Evolutionary conservation across 106 monocot species (phyloP), one percentile per base, ranked within the genome.

Genomic region (Amphibolis antarctica): DNA sequence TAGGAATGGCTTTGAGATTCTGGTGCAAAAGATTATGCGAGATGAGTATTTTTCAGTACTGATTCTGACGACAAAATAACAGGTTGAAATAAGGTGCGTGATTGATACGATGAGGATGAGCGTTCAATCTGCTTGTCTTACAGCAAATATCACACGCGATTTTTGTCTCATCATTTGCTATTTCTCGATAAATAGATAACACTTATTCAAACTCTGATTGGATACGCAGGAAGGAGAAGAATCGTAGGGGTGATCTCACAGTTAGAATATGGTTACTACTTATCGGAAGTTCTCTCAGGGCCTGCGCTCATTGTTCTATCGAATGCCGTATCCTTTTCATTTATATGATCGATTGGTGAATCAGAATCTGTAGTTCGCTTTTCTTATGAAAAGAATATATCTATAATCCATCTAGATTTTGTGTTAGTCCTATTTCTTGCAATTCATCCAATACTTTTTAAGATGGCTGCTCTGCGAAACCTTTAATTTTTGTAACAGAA

Each of bases 161-260:
- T 46, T 10, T 49, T 18, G 46, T 7, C 31, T 15, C 64, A 20
- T 9, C 19, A 26, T 63, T 64, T n/a, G n/a, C n/a, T 14, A 65
- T 11, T 9, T 53, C 28, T 24, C 55, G 36, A 14, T 20, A 36
- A 83, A 46, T 54, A 96, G 94, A 86, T 96, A 69, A 89, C 82
- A 55, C 67, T 89, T 9, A 89, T 96, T 13, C 94, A 84, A 50
- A 89, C 94, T 45, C 72, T 96, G 75, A 76, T 86, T 78, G 89
- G 94, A 54, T 96, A 82, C 53, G 70, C 68, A n/a, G 89, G 89
- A 57, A 83, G 80, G 74, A 86, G 78, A 80, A 89, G 89, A 89
- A 84, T 96, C 59, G 84, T 89, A 75, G 94, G 94, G 14, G 81
- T 86, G 20, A 96, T 96, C 48, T 96, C 94, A 62, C 94, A 96